Evolutionary conservation across 805 yeast genomes (phyloP), one percentile per base, ranked within the genome.

Genomic region (Metschnikowia similis): DNA sequence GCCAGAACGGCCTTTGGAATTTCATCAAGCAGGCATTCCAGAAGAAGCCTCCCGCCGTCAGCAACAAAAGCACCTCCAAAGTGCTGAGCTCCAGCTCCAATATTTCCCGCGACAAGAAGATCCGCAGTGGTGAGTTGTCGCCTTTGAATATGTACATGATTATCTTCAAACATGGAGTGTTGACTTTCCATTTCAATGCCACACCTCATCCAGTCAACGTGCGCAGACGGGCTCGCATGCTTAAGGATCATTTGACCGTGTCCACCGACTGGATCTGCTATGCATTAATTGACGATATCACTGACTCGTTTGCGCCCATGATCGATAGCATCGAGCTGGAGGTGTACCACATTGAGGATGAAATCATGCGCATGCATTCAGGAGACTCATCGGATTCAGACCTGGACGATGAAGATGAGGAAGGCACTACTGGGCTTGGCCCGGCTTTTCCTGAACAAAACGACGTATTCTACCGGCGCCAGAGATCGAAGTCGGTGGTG

Each of bases 181-280:
- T 94, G 35, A 90, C 97, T 0, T 90, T 94, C 71, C 99, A 94
- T 69, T 89, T 89, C 67, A 84, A 89, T 8, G 92, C 97, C 10
- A 89, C 97, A 0, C 96, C 97, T 2, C 99, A 94, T 66, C 96
- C 98, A 0, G 87, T 90, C 44, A 94, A 94, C 62, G 99, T 94
- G 31, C 81, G 99, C 58, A 79, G 98, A 65, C 81, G 99, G 65
- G 96, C 96, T 0, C 76, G 99, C 50, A 71, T 94, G 55, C 75
- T 92, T 54, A 77, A 85, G 53, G 99, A 94, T 65, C 92, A 91
- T 62, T 72, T 94, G 53, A 89, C 88, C 2, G 96, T 94, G 5
- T 82, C 92, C 2, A 83, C 97, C 0, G 98, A 94, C 66, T 94
- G 99, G 99, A 85, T 94, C 41, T 92, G 97, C 1, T 94, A 94